phyloP scores from a whole-genome alignment of 108 stramenopile genomes.

The Cylindrotheca fusiformis region DNA sequence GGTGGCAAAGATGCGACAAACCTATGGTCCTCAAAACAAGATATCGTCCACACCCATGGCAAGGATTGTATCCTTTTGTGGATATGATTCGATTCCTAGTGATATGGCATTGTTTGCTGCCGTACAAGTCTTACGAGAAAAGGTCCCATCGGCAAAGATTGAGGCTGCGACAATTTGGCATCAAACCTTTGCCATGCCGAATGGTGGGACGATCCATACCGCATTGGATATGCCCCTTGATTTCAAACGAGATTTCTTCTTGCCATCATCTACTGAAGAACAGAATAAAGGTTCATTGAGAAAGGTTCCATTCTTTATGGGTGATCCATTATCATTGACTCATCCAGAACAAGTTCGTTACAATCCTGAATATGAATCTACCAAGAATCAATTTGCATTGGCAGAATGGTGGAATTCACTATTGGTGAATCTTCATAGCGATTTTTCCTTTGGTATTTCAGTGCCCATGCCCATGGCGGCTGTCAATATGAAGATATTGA shows the following conservation, averaged over 20 bases:
- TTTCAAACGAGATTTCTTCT: slow-evolving; percentile 8
- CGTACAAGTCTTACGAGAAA: slow-evolving; percentile 29
- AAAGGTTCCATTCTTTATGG: slow-evolving; percentile 29
- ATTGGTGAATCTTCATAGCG: slow-evolving; percentile 19
- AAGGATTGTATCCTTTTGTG: slow-evolving; percentile 73
- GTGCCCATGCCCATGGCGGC: slow-evolving; percentile 41
- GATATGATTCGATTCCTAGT: slow-evolving; percentile 86
- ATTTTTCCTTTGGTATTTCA: slow-evolving; percentile 22
- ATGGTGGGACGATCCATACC: slow-evolving; percentile 40
- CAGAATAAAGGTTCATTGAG: slow-evolving; percentile 4
- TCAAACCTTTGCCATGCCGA: slow-evolving; percentile 24
- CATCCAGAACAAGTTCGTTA: slow-evolving; percentile 20
- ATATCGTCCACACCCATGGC: slow-evolving; percentile 55
- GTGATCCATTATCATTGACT: slow-evolving; percentile 40
- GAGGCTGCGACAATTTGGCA: slow-evolving; percentile 32
- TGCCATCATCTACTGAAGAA: not conserved
- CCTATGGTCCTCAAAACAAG: slow-evolving; percentile 49
- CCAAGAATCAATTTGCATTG: slow-evolving; percentile 19
- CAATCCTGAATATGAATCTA: slow-evolving; percentile 21
- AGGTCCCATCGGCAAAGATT: slow-evolving; percentile 8
- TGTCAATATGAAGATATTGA: slow-evolving; percentile 39
- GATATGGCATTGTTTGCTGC: slow-evolving; percentile 50
- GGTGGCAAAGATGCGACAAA: slow-evolving; percentile 68
- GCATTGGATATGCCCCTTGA: slow-evolving; percentile 20
- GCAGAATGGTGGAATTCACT: slow-evolving; percentile 54